A percentile compares a stretch with the other conserved stretches of the same genome.
phyloP scores from a whole-genome alignment of 108 stramenopile species.

The Nitzschia palea region DNA sequence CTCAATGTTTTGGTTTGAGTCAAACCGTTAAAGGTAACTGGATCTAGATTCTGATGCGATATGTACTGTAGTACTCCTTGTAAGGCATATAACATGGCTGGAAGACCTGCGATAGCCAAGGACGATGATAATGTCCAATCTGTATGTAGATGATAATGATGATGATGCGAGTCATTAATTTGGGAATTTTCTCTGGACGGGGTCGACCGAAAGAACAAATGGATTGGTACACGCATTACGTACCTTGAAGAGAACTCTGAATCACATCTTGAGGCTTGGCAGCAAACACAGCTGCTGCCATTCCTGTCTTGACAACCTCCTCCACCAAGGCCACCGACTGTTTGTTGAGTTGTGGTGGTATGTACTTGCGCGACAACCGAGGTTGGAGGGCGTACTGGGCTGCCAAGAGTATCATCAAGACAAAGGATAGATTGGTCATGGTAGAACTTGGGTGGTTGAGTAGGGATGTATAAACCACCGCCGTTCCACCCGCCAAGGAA shows the following conservation, averaged over 20 bases:
- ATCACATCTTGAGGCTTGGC: slow-evolving; percentile 3
- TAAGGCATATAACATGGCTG: slow-evolving; percentile 83
- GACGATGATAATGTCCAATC: slow-evolving; percentile 63
- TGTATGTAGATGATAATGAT: slow-evolving; percentile 9
- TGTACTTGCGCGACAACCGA: slow-evolving; percentile 59
- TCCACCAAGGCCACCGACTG: slow-evolving; percentile 66
- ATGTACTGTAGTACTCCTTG: slow-evolving; percentile 78
- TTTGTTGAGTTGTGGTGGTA: slow-evolving; percentile 49
- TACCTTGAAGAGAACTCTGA: slow-evolving; percentile 40
- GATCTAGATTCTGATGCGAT: slow-evolving; percentile 82
- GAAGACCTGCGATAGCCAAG: slow-evolving; percentile 67
- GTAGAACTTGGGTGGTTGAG: slow-evolving; percentile 27
- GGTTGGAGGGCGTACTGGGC: slow-evolving; percentile 90
- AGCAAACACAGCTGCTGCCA: slow-evolving; percentile 48
- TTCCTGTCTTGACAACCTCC: slow-evolving; percentile 61
- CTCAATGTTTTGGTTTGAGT: slow-evolving; percentile 88
- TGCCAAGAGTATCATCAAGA: slow-evolving; percentile 70
- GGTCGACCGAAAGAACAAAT: too few relatives aligned
- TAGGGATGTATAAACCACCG: slow-evolving; percentile 23
- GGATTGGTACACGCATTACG: neutral
- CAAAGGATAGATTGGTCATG: slow-evolving; percentile 47
- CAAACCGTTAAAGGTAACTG: slow-evolving; percentile 84
- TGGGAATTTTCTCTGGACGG: too few relatives aligned
- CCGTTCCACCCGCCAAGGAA: slow-evolving; percentile 25
- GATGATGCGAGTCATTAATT: slow-evolving; percentile 1